These are phyloP conservation scores for Cadophora sp. DNA, from an alignment of 2,329 filamentous ascomycete species.

Conservation along the genomic window DNA sequence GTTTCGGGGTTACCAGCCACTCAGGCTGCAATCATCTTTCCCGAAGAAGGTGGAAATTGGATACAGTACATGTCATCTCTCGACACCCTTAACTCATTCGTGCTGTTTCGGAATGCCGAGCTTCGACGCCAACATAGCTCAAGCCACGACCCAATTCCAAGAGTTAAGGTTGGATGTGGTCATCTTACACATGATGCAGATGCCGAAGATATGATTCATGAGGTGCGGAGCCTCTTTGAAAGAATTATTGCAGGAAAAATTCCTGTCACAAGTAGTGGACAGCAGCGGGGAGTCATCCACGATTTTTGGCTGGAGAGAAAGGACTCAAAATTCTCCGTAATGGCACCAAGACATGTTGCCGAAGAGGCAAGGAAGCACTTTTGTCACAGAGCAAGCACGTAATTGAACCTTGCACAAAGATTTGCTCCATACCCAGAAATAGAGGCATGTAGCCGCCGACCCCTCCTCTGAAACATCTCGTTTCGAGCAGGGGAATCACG, in stretches of 20 bases:
- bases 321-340: slow-evolving; percentile 46
- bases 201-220: slow-evolving; percentile 47
- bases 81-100: slow-evolving; percentile 46
- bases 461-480: background rate
- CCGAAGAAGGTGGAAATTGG: slow-evolving; percentile 48
- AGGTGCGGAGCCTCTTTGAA: slow-evolving; percentile 46
- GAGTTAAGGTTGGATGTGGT: slow-evolving; percentile 45
- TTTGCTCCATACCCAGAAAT: background rate
- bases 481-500: background rate
- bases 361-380: slow-evolving; percentile 43
- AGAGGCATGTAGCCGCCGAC: background rate
- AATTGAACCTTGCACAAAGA: background rate
- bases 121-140: slow-evolving; percentile 33
- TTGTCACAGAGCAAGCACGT: background rate
- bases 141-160: slow-evolving; percentile 32
- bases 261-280: slow-evolving; percentile 43
- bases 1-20: slow-evolving; percentile 32
- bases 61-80: slow-evolving; percentile 49
- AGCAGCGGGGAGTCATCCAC: slow-evolving; percentile 44
- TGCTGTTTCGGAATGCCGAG: slow-evolving; percentile 44
- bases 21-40: slow-evolving; percentile 48
- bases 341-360: slow-evolving; percentile 46
- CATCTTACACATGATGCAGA: slow-evolving; percentile 49
- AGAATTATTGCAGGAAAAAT: slow-evolving; percentile 46
- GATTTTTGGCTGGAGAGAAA: slow-evolving; percentile 48